Evolutionary conservation across 352 stramenopile species (phyloP).

Genomic region (Phytophthora citrophthora): DNA sequence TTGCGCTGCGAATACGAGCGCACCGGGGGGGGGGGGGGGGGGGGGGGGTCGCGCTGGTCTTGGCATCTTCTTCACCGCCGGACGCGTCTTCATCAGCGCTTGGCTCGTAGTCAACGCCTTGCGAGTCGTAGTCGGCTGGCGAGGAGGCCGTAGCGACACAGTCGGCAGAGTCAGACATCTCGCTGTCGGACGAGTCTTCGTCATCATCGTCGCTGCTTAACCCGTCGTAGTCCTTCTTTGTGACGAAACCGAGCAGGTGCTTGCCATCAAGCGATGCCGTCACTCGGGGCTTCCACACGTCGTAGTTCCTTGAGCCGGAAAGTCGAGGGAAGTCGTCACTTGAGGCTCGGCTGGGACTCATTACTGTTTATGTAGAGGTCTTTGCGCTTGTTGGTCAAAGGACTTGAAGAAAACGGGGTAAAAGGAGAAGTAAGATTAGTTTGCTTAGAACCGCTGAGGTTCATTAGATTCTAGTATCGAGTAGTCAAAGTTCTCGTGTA

Average conservation of each 20-base stretch:
- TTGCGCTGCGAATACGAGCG: no score
- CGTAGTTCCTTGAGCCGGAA: conserved; percentile 1
- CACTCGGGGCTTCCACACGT: conserved; percentile 11
- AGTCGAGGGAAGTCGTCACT: conserved; percentile 16
- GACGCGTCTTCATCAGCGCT: neutral
- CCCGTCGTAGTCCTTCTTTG: neutral
- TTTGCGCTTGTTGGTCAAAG: no score
- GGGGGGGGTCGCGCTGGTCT: no score
- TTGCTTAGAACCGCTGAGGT: no score
- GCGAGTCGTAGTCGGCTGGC: neutral
- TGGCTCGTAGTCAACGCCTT: conserved; percentile 1
- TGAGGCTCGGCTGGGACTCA: conserved; percentile 14
- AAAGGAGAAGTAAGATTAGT: no score
- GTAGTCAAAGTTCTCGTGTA: no score
- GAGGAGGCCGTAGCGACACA: no score
- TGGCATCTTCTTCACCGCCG: no score
- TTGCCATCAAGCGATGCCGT: conserved; percentile 9
- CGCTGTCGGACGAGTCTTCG: neutral
- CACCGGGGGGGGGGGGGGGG: no score
- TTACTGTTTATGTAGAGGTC: neutral
- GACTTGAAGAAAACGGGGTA: no score
- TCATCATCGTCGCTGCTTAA: neutral
- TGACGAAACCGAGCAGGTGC: conserved; percentile 2
- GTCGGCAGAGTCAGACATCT: no score
- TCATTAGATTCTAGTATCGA: no score